phyloP scores from a whole-genome alignment of 179 eudicot species.

The Spergularia azorica region DNA sequence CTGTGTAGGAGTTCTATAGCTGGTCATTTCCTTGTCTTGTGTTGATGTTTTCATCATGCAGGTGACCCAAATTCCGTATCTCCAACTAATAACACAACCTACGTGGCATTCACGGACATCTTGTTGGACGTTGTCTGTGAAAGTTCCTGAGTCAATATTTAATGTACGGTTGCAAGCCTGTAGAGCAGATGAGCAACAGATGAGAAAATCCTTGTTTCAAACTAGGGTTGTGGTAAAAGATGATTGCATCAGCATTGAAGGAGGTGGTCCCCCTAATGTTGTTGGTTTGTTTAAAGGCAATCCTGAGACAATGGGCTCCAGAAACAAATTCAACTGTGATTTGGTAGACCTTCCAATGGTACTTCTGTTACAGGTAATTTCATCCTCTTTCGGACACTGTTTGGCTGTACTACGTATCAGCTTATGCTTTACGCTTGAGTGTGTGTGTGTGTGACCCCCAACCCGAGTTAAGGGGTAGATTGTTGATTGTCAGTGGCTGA shows the following conservation, averaged over 20 bases:
- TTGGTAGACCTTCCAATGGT: conserved; percentile 80
- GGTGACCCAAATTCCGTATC: conserved; percentile 74
- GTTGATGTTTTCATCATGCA: conserved; percentile 27
- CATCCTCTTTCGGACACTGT: not conserved
- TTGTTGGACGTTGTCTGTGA: conserved; percentile 77
- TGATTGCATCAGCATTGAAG: conserved; percentile 81
- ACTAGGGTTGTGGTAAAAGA: conserved; percentile 83
- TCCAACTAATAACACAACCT: conserved; percentile 77
- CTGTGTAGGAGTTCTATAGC: not conserved
- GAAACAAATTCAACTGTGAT: conserved; percentile 56
- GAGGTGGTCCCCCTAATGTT: conserved; percentile 80
- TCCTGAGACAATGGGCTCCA: conserved; percentile 44
- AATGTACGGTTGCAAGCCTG: conserved; percentile 43
- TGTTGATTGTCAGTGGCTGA: not conserved
- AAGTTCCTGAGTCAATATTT: conserved; percentile 61
- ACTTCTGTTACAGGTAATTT: conserved; percentile 79
- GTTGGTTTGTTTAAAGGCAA: conserved; percentile 68
- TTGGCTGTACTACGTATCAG: not conserved
- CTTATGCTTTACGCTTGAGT: not conserved
- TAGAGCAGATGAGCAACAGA: conserved; percentile 49
- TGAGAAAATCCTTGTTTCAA: conserved; percentile 58
- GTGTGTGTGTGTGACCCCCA: not conserved
- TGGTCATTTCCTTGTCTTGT: not conserved
- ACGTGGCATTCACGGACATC: conserved; percentile 94
- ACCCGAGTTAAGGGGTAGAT: not conserved